Base-by-base conservation (phyloP, 1,284 basidiomycete genomes). In the Naganishia sp. region DNA sequence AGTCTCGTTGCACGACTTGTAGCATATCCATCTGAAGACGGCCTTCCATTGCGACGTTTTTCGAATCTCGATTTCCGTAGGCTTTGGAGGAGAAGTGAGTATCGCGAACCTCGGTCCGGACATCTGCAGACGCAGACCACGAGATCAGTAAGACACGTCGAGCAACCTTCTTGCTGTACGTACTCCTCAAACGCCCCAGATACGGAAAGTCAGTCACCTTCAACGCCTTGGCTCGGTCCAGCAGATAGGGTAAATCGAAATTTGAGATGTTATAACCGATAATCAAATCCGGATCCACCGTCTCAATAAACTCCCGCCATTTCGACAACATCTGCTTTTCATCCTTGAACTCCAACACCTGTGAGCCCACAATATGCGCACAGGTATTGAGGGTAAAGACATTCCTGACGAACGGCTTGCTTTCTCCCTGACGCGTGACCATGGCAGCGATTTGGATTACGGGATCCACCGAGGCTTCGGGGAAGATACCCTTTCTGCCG, bases 361-460 rank as follows among this genome's bases (percentile, higher is more conserved):
- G 91, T 0, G 94, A 94, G 15, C 94, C 94, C 61, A 94, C 92
- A 61, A 97, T 97, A 75, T 95, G 85, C 0, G 93, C 85, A 74
- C 94, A 97, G 0, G 89, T 87, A 73, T 95, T 94, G 53, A 97
- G 85, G 0, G 94, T 95, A 77, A 97, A 97, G n/a, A 97, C 85
- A 72, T 97, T 97, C 9, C 94, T 87, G 69, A 97, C 88, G 79
- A 97, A 97, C 0, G 94, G 94, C 67, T 91, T 88, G 45, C 82
- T 82, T 74, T 96, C 94, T 71, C 94, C 93, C 84, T 97, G 94
- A 2, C 89, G 84, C 35, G 93, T 96, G 1, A 97, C 94, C 94
- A 97, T 96, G 75, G 92, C 94, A 0, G 94, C 94, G 66, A 97
- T 96, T 74, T 97, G 94, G 72, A 97, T 97, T 66, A 97, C 92